Evolutionary conservation across 805 yeast genomes (phyloP).

Genomic region (Grigorovia humatica): DNA sequence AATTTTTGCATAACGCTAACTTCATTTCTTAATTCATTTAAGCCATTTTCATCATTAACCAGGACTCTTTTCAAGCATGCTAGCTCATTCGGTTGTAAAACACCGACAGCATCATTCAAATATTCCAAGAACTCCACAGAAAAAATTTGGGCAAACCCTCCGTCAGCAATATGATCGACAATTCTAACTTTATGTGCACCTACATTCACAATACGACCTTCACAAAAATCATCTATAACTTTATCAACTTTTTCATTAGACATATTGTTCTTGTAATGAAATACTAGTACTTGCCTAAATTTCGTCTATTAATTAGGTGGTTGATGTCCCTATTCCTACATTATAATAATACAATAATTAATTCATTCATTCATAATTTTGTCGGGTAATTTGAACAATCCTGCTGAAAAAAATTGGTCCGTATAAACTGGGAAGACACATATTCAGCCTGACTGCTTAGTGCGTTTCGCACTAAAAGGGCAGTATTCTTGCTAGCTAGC

Average conservation of each 20-base stretch:
- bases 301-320: not conserved
- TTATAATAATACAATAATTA: not conserved
- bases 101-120: conserved; percentile 24
- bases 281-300: not conserved
- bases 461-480: not conserved
- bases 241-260: not conserved
- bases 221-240: not conserved
- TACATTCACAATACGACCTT: conserved; percentile 47
- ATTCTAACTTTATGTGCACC: conserved; percentile 51
- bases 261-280: not conserved
- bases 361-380: too few species aligned
- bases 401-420: not conserved
- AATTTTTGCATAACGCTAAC: conserved; percentile 73
- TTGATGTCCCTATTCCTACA: not conserved
- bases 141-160: conserved; percentile 78
- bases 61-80: conserved; percentile 70
- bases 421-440: not conserved
- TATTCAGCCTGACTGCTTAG: not conserved
- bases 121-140: conserved; percentile 41
- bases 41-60: conserved; percentile 61
- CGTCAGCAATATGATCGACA: conserved; percentile 52
- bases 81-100: conserved; percentile 33
- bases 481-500: too few species aligned
- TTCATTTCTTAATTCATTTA: conserved; percentile 57
- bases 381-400: not conserved